Evolutionary conservation across 441 rosid species (phyloP), one percentile per base, ranked within the genome.

Genomic region (Corymbia calophylla): DNA sequence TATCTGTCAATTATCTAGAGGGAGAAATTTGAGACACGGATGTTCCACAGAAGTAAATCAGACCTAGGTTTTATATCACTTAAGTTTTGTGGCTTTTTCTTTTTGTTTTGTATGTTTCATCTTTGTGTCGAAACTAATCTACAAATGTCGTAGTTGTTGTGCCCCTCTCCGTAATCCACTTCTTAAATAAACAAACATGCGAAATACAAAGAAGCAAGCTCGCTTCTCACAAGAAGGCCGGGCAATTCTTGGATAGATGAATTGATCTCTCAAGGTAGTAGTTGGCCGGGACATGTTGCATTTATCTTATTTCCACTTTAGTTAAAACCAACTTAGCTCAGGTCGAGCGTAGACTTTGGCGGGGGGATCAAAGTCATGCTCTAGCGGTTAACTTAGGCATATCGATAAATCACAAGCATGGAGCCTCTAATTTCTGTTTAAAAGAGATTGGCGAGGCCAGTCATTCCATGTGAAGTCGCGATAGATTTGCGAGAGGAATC

Each of bases 401-500:
- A 39, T 77, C n/a, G n/a, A 44, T 44, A 12, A 44, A 47, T 77
- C 84, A 77, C 84, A 44, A 77, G 84, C 84, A 77, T 77, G 84
- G 84, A 23, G 84, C 84, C 84, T 77, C 16, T 39, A 44, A 77
- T 77, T 77, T 44, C 27, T 13, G 84, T 77, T 44, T 77, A 77
- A 77, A 13, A 77, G 84, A 23, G 51, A 29, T 77, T 77, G n/a
- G 84, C 18, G 17, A 77, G 84, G 13, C 51, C n/a, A n/a, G 51
- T 77, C 51, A 44, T 44, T 77, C 51, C 84, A 77, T 44, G 84
- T 77, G 84, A 77, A 47, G 89, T 39, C 23, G 92, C 98, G 96
- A 95, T 92, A 94, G 93, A 95, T 95, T 97, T 95, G 99, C 95
- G 93, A 91, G 94, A 89, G 48, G 91, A 53, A 85, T 89, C 80